Evolutionary conservation across 352 stramenopile genomes (phyloP).

Genomic region (Globisporangium emineosum): DNA sequence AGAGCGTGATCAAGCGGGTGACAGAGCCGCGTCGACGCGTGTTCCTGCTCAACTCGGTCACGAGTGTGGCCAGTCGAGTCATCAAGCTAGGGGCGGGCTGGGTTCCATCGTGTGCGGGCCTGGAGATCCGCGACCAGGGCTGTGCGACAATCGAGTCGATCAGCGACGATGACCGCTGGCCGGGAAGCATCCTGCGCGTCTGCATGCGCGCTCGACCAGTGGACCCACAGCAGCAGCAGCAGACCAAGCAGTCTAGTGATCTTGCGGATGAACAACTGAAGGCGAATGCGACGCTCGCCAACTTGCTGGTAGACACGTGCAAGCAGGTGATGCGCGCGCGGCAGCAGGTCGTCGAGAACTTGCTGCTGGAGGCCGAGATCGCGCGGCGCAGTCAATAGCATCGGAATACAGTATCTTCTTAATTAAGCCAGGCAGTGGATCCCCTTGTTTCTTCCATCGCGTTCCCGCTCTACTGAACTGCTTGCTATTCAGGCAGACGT

Average conservation of each 20-base stretch:
- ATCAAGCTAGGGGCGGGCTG: background rate
- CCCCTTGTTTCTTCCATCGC: no score
- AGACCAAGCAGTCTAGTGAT: background rate
- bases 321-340: background rate
- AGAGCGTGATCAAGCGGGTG: background rate
- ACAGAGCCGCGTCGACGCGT: background rate
- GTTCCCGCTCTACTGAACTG: no score
- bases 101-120: background rate
- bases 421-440: no score
- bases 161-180: background rate
- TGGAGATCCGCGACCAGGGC: background rate
- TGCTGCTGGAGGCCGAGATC: constrained; percentile 13
- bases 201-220: background rate
- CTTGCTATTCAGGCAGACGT: no score
- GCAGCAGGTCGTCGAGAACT: constrained; percentile 18
- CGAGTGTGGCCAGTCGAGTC: background rate
- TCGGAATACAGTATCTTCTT: no score
- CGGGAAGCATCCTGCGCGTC: background rate
- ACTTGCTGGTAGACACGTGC: constrained; percentile 9
- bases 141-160: background rate
- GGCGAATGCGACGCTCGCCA: background rate
- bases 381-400: background rate
- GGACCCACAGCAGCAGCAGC: background rate
- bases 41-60: background rate
- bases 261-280: background rate